phyloP scores from a whole-genome alignment of 768 basidiomycete species.

The Lentinula lateritia region DNA sequence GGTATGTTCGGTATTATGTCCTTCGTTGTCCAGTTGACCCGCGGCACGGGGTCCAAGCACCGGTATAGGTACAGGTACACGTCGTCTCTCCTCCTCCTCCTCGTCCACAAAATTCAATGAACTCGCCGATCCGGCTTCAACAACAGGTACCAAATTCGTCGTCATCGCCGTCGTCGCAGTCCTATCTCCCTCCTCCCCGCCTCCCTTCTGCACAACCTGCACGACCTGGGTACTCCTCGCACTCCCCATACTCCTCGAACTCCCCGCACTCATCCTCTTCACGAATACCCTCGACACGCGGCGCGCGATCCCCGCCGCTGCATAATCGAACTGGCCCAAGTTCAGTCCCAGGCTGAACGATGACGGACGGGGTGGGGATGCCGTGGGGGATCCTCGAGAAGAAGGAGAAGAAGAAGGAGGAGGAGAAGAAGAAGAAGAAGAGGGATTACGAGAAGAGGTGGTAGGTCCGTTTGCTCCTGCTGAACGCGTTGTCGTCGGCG shows the following conservation, averaged over 20 bases:
- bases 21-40: not conserved
- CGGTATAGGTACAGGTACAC: not conserved
- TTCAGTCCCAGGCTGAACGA: not conserved
- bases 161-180: no score
- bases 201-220: not conserved
- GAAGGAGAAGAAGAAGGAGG: not conserved
- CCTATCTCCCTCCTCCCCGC: not conserved
- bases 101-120: not conserved
- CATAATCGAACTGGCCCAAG: slow-evolving; percentile 6
- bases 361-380: not conserved
- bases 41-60: not conserved
- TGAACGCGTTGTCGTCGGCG: not conserved
- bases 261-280: slow-evolving; percentile 1
- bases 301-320: not conserved
- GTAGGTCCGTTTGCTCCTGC: no score
- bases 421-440: not conserved
- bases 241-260: not conserved
- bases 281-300: slow-evolving; percentile 4
- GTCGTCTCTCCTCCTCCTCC: not conserved
- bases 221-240: not conserved
- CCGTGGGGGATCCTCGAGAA: not conserved
- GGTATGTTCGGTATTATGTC: no score
- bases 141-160: no score
- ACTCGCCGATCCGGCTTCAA: no score
- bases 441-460: no score